phyloP scores from a whole-genome alignment of 1,284 basidiomycete species.

The Pseudozyma hubeiensis region DNA sequence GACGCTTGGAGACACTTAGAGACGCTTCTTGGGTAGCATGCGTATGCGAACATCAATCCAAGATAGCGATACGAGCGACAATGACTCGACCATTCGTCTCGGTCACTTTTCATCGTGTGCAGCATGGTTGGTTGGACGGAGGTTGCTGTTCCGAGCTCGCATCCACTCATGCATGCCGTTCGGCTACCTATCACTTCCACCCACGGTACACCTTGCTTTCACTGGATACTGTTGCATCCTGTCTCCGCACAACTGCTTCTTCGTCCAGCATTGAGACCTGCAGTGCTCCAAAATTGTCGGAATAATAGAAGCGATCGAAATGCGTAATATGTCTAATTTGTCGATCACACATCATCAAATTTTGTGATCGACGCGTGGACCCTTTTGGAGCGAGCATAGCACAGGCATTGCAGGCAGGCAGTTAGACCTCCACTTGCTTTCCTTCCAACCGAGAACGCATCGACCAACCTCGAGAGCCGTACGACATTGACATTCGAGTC shows the following conservation, averaged over 20 bases:
- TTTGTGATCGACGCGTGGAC: constrained; percentile 48
- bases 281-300: too few relatives aligned
- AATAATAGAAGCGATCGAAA: too few relatives aligned
- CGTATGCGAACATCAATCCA: too few relatives aligned
- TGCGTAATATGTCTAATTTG: too few relatives aligned
- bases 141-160: constrained; percentile 22
- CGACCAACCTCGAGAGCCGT: not conserved
- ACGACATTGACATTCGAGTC: constrained; percentile 1
- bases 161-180: not conserved
- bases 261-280: too few relatives aligned
- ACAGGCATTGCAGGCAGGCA: constrained; percentile 1
- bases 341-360: not conserved
- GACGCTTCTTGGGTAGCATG: too few relatives aligned
- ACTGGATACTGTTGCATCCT: too few relatives aligned
- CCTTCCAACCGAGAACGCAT: constrained; percentile 13
- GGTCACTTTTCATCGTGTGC: not conserved
- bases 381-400: constrained; percentile 10
- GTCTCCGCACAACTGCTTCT: too few relatives aligned
- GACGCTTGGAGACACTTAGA: too few relatives aligned
- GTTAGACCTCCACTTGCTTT: constrained; percentile 42
- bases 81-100: constrained; percentile 20
- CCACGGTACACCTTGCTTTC: not conserved
- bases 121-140: constrained; percentile 8
- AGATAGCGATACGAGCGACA: not conserved
- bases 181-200: constrained; percentile 1